Percentiles rank a stretch among this genome's conserved stretches.
Evolutionary conservation across 352 stramenopile genomes (phyloP).

Genomic region (Globisporangium apiculatum): DNA sequence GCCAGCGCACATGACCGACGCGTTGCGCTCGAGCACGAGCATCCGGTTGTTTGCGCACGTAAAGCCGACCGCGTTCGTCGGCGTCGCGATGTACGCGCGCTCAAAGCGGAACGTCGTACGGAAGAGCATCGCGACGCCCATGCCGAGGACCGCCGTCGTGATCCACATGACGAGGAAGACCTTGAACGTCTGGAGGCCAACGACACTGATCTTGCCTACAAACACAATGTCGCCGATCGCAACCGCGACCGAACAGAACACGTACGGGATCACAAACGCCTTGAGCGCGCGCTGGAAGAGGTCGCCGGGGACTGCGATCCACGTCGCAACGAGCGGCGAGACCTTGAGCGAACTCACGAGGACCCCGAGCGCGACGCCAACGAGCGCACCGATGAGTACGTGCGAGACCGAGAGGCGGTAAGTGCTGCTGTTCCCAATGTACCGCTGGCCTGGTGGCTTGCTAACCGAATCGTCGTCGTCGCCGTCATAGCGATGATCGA

Average conservation of each 20-base stretch:
- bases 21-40: conserved; percentile 8
- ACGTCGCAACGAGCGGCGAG: conserved; percentile 31
- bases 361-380: conserved; percentile 41
- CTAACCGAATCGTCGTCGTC: conserved; percentile 8
- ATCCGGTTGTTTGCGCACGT: conserved; percentile 38
- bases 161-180: conserved; percentile 59
- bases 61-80: conserved; percentile 33
- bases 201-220: conserved; percentile 60
- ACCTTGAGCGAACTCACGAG: conserved; percentile 36
- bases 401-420: conserved; percentile 41
- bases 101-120: conserved; percentile 42
- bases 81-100: conserved; percentile 8
- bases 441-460: background rate
- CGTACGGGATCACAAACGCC: conserved; percentile 66
- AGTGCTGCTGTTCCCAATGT: conserved; percentile 26
- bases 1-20: background rate
- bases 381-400: conserved; percentile 47
- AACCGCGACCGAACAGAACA: conserved; percentile 76
- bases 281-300: conserved; percentile 74
- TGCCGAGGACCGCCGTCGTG: conserved; percentile 34
- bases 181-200: conserved; percentile 55
- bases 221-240: conserved; percentile 72
- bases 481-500: conserved; percentile 2
- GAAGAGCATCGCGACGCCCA: conserved; percentile 53
- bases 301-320: conserved; percentile 62